These are phyloP conservation scores for Huntiella omanensis DNA, from an alignment of 2,329 filamentous ascomycete genomes.

Conservation along the genomic window DNA sequence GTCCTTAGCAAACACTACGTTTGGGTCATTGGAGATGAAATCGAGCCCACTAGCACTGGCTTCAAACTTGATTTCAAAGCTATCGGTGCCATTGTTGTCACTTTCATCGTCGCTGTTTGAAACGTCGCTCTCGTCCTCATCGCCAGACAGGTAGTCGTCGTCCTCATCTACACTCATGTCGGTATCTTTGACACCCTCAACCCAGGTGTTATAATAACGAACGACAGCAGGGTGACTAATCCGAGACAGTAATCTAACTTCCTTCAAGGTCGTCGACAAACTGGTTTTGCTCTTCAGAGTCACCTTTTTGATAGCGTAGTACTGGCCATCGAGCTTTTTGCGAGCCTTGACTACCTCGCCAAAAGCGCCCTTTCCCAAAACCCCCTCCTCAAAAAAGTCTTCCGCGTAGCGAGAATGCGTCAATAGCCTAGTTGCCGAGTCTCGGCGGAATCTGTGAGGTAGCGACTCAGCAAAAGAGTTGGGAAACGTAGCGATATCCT, in stretches of 20 bases:
- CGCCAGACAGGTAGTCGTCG: conserved; percentile 33
- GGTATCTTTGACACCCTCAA: conserved; percentile 45
- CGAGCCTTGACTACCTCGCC: conserved; percentile 90
- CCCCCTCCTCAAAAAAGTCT: conserved; percentile 80
- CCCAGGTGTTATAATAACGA: conserved; percentile 89
- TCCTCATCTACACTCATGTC: conserved; percentile 26
- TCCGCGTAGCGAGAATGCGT: conserved; percentile 54
- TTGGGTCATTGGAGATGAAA: conserved; percentile 46
- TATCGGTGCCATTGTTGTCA: conserved; percentile 1
- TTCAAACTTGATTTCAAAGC: conserved; percentile 26
- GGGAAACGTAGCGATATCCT: conserved; percentile 6
- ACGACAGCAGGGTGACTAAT: conserved; percentile 77
- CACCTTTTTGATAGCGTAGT: conserved; percentile 96
- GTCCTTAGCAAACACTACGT: conserved; percentile 47
- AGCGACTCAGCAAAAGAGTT: conserved; percentile 19
- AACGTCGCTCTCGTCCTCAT: conserved; percentile 33
- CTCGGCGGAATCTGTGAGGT: conserved; percentile 35
- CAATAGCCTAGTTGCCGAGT: conserved; percentile 36
- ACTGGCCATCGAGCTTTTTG: conserved; percentile 80
- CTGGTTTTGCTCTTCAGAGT: conserved; percentile 54
- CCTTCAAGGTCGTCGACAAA: conserved; percentile 64
- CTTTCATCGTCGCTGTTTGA: conserved; percentile 15
- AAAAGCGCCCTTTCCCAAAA: conserved; percentile 83
- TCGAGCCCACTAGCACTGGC: conserved; percentile 59
- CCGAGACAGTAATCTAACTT: conserved; percentile 76